A percentile compares a stretch with the other conserved stretches of the same genome.
These are phyloP conservation scores for Debaryomyces coudertii DNA, from an alignment of 1,139 yeast species.

Conservation along the genomic window DNA sequence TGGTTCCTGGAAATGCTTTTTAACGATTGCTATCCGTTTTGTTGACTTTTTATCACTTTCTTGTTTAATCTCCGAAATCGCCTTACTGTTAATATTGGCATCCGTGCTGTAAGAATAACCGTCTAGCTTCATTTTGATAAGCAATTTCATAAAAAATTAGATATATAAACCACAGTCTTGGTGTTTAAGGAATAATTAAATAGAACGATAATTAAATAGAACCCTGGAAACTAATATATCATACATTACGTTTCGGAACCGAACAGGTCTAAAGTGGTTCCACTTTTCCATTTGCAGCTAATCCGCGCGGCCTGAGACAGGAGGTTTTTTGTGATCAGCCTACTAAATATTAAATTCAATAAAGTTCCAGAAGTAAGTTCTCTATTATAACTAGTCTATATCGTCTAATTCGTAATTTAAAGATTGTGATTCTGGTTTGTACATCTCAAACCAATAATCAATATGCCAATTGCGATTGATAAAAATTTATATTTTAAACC, in stretches of 20 bases:
- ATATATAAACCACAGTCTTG: not conserved
- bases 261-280: slow-evolving; percentile 14
- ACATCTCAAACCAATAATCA: slow-evolving; percentile 45
- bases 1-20: not conserved
- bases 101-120: not conserved
- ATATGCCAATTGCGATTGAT: slow-evolving; percentile 48
- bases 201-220: not conserved
- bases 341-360: not conserved
- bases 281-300: slow-evolving; percentile 15
- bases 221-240: not conserved
- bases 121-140: not conserved
- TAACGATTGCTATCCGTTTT: not conserved
- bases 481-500: slow-evolving; percentile 47
- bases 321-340: not conserved
- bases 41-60: not conserved
- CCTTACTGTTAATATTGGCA: not conserved
- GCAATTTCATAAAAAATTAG: not conserved
- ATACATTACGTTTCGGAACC: not conserved
- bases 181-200: not conserved
- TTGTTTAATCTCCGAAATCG: not conserved
- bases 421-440: slow-evolving; percentile 25
- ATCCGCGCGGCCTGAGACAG: not conserved
- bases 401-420: slow-evolving; percentile 8
- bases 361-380: not conserved
- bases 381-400: slow-evolving; percentile 8